These are phyloP conservation scores for Jackrogersella multiformis DNA, from an alignment of 495 filamentous ascomycete species.

Conservation along the genomic window DNA sequence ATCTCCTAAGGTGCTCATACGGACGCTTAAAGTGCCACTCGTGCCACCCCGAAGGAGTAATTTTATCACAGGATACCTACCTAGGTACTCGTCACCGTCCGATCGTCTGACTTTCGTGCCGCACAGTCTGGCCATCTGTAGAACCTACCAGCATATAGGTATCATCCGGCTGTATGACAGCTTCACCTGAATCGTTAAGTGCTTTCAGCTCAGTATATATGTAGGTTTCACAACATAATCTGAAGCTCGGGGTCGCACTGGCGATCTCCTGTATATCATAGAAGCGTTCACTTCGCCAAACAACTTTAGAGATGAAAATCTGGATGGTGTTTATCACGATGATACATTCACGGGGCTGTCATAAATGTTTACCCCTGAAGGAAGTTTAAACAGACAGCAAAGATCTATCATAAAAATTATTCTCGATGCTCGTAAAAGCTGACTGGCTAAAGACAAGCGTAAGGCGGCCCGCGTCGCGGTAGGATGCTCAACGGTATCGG, in stretches of 20 bases:
- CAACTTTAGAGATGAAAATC: background rate
- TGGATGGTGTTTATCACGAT: background rate
- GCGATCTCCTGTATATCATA: background rate
- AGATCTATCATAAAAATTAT: background rate
- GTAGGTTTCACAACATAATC: background rate
- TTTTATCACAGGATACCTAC: background rate
- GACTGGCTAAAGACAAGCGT: conserved; percentile 1
- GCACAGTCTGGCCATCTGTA: too few relatives aligned
- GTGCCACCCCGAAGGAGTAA: background rate
- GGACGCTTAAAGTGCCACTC: background rate
- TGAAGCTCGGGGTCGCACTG: background rate
- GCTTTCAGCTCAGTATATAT: background rate
- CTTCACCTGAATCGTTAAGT: background rate
- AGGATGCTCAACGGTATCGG: conserved; percentile 7
- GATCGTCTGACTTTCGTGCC: background rate
- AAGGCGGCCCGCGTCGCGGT: background rate
- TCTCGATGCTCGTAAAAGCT: conserved; percentile 2
- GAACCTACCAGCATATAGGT: background rate
- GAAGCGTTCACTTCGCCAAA: too few relatives aligned
- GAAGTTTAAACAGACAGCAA: conserved; percentile 7
- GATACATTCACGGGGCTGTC: background rate
- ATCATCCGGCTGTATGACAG: background rate
- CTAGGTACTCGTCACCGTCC: background rate
- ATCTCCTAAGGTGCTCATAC: background rate
- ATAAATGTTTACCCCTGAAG: background rate